These are phyloP conservation scores for Perkinsus marinus DNA, from an alignment of 169 alveolate genomes.

Conservation along the genomic window DNA sequence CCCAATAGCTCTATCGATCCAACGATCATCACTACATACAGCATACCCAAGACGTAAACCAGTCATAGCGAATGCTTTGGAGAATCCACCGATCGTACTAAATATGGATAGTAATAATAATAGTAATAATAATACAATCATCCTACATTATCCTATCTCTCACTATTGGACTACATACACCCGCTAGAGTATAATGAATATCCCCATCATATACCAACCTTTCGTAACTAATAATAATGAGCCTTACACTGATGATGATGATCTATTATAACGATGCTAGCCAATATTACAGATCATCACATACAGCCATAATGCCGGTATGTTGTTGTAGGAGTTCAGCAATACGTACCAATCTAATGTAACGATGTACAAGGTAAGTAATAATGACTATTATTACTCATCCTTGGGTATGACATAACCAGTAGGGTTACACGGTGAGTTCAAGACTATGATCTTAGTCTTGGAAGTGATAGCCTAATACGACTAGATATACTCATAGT, in stretches of 20 bases:
- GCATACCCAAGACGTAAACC: slow-evolving; percentile 1
- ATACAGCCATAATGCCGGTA: not conserved
- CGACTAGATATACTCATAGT: no score
- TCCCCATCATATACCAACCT: not conserved
- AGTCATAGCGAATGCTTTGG: slow-evolving; percentile 6
- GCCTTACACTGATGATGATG: not conserved
- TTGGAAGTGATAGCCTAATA: not conserved
- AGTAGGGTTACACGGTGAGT: not conserved
- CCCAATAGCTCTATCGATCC: not conserved
- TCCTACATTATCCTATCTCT: not conserved
- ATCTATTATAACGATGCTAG: no score
- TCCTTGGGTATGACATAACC: not conserved
- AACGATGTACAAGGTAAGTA: not conserved
- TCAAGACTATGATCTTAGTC: not conserved
- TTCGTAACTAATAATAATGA: not conserved
- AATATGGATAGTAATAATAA: not conserved
- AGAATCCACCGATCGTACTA: not conserved
- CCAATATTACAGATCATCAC: not conserved
- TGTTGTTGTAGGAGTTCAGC: not conserved
- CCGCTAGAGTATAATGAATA: not conserved
- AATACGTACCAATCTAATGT: not conserved
- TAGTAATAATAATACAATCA: not conserved
- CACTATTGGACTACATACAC: not conserved
- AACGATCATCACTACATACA: not conserved
- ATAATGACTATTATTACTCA: not conserved